A percentile compares a stretch with the other conserved stretches of the same genome.
Evolutionary conservation across 129 eudicot species (phyloP).

Genomic region (Ambrosia artemisiifolia): DNA sequence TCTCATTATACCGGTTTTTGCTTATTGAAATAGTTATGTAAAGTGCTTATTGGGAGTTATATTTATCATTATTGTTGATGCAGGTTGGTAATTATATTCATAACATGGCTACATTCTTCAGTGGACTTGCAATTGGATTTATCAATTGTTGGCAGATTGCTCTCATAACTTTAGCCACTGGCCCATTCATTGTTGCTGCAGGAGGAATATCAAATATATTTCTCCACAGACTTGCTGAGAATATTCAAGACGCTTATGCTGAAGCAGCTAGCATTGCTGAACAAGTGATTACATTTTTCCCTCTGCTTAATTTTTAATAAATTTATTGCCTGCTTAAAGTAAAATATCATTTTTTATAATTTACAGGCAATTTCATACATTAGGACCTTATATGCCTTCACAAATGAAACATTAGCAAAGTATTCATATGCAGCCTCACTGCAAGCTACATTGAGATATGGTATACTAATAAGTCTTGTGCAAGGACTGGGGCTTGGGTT

Average conservation of each 20-base stretch:
- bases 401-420: constrained; percentile 93
- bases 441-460: constrained; percentile 93
- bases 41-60: neutral
- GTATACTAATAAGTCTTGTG: constrained; percentile 91
- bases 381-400: constrained; percentile 85
- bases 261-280: constrained; percentile 99
- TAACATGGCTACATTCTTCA: constrained; percentile 98
- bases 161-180: constrained; percentile 81
- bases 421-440: constrained; percentile 91
- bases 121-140: constrained; percentile 93
- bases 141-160: constrained; percentile 98
- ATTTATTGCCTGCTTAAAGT: constrained; percentile 3
- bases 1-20: neutral
- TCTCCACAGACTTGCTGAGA: constrained; percentile 96
- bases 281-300: constrained; percentile 50
- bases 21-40: neutral
- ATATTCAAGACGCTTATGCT: constrained; percentile 98
- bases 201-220: constrained; percentile 98
- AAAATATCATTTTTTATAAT: neutral
- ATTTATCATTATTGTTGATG: constrained; percentile 14
- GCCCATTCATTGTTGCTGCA: constrained; percentile 97
- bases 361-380: constrained; percentile 85
- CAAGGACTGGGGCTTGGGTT: constrained; percentile 99
- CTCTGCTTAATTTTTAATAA: neutral
- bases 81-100: constrained; percentile 99